Percentiles rank a stretch among this genome's conserved stretches.
Conservation (phyloP, 192 early-diverging fungal genomes). For the Gaertneriomyces semiglobifer region DNA sequence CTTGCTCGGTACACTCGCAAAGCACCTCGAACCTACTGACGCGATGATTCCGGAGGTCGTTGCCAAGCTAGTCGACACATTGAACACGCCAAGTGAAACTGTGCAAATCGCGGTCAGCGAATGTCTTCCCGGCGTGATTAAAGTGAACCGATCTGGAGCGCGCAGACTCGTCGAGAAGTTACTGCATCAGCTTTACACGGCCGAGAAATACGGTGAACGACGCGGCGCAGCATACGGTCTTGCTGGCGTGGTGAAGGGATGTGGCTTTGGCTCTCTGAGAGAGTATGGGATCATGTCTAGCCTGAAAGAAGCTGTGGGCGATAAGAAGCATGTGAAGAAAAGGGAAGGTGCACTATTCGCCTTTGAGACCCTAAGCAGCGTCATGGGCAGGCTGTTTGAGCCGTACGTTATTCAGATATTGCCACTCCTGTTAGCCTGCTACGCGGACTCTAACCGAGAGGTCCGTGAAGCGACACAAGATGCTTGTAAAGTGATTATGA, state of each 20-base stretch:
- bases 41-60: conserved; percentile 76
- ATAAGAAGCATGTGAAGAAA: conserved; percentile 67
- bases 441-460: conserved; percentile 75
- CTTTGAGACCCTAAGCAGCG: conserved; percentile 80
- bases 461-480: conserved; percentile 91
- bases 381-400: conserved; percentile 90
- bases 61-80: conserved; percentile 80
- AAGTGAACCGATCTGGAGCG: conserved; percentile 62
- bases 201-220: conserved; percentile 77
- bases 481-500: conserved; percentile 89
- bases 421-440: conserved; percentile 81
- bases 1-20: conserved; percentile 84
- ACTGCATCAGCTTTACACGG: conserved; percentile 65
- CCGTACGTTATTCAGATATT: conserved; percentile 94
- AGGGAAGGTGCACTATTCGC: conserved; percentile 94
- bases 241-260: conserved; percentile 89
- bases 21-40: conserved; percentile 74
- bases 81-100: conserved; percentile 88
- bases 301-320: conserved; percentile 77
- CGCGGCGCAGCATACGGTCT: conserved; percentile 95
- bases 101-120: conserved; percentile 93
- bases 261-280: conserved; percentile 83
- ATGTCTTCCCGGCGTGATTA: conserved; percentile 89
- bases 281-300: conserved; percentile 74
- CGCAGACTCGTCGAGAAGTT: conserved; percentile 59